A percentile compares a stretch with the other conserved stretches of the same genome.
phyloP scores from a whole-genome alignment of 768 basidiomycete genomes.

The Cystofilobasidium macerans region DNA sequence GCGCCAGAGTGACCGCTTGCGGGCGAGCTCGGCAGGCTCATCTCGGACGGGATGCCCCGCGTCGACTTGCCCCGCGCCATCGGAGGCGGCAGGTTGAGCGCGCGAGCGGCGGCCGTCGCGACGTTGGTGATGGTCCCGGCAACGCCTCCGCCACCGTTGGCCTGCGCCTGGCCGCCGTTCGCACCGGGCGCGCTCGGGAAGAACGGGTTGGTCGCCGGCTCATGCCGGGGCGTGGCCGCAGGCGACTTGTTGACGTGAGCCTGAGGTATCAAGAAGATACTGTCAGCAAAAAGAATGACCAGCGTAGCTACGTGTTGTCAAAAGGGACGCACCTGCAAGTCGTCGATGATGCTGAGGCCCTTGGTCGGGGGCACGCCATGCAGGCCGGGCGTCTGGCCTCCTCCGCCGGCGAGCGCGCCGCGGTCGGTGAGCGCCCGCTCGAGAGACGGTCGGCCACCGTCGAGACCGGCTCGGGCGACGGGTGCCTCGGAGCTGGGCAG shows the following conservation, averaged over 20 bases:
- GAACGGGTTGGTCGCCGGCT: slow-evolving; percentile 20
- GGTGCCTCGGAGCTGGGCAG: not conserved
- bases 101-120: slow-evolving; percentile 8
- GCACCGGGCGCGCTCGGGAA: slow-evolving; percentile 5
- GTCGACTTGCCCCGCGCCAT: not conserved
- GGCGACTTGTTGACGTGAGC: not conserved
- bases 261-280: not conserved
- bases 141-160: not conserved
- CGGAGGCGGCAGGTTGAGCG: slow-evolving; percentile 1
- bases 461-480: not conserved
- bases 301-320: not conserved
- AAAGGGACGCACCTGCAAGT: slow-evolving; percentile 18
- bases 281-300: not conserved
- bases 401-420: not conserved
- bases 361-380: not conserved
- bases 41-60: slow-evolving; percentile 18
- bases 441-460: not conserved
- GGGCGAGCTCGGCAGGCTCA: slow-evolving; percentile 14
- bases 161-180: not conserved
- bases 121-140: not conserved
- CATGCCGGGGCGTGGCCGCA: not conserved
- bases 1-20: not conserved
- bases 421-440: not conserved
- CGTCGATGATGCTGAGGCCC: slow-evolving; percentile 25
- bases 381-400: not conserved